Base-by-base conservation (phyloP, 2,329 filamentous ascomycete species). In the Fusarium vanettenii region DNA sequence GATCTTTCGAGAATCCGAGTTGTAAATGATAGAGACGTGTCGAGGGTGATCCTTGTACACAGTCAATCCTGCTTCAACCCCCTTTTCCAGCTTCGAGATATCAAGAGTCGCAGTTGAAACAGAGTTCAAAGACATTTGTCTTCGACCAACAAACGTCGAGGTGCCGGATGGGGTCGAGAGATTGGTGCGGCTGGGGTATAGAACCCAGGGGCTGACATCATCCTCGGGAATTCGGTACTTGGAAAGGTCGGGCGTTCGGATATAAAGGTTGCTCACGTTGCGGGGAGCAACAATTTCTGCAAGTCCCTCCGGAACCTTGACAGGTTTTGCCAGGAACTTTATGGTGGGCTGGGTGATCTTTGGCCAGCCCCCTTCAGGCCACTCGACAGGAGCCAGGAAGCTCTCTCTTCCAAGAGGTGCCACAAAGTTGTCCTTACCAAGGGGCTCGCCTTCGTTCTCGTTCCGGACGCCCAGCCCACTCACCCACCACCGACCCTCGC, bases 401-500 rank as follows among this genome's bases (percentile, higher is more conserved):
- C 52, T 70, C 55, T 70, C 67, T 18, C 70, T 66, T 9, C 67
- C 67, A 5, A 72, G 64, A 22, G 66, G 66, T 37, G 69, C 62
- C 29, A 66, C 63, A n/a, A 69, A 72, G 11, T 20, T 66, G 7
- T 64, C 59, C 35, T 60, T 64, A 0, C 62, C 62, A n/a, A 60
- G 39, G 2, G 35, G 59, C 5, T 69, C 48, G 4, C 55, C 57
- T 5, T 56, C 59, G 22, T 71, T 60, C 43, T 69, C 59, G 11
- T 74, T 68, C 31, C 72, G 64, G 5, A 74, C 70, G 2, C 39
- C 72, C 10, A 74, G 20, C 6, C 43, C 70, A 3, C 48, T 70
- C 5, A 64, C 70, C 67, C 70, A 80, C 77, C 79, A 80, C 5
- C 67, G 39, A 1, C 74, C 73, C 5, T 61, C 31, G 0, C 41